Base-by-base conservation (phyloP, 148 eudicot genomes). In the Simmondsia chinensis region DNA sequence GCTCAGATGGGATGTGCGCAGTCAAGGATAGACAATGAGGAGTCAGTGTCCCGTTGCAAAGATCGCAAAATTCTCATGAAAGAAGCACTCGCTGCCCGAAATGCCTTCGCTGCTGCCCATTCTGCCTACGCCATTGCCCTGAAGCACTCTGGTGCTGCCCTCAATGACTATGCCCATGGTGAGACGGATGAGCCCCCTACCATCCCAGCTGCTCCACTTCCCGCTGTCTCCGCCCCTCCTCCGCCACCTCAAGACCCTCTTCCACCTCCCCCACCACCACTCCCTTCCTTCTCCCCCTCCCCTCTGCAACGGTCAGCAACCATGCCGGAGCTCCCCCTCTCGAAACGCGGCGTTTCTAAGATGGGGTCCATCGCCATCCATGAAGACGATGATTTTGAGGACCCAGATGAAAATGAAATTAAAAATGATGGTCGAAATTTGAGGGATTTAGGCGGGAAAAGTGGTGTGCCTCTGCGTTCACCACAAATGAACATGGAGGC, bases 1-100 rank as follows among this genome's bases (percentile, higher is more conserved):
- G n/a, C n/a, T n/a, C n/a, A 14, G 57, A 91, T 91, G 97, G 97
- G 97, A 10, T 91, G 97, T 45, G 88, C 95, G 0, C 97, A 91
- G 52, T 91, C 97, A 19, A 85, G 75, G 61, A 85, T 91, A 38
- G 95, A 85, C 24, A 81, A 91, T 30, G 97, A 91, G 46, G 97
- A 91, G 41, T 64, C 95, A 9, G 97, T 91, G 2, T 54, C 95
- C 0, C 61, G 97, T 3, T 91, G 97, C 42, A 91, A 85, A 39
- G 95, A 91, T 9, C 68, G 97, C 38, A 60, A 67, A 47, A 79
- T 81, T 43, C 58, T 73, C 12, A 91, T 91, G 88, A 91, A 91
- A 46, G 94, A 91, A n/a, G 97, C 95, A 0, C 78, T 91, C 1
- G 12, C 64, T 17, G 73, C 74, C 0, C 64, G 97, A n/a, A 85